Percentiles rank a stretch among this genome's conserved stretches.
Evolutionary conservation across 139 green algal genomes (phyloP).

Genomic region (Tetradesmus obliquus): DNA sequence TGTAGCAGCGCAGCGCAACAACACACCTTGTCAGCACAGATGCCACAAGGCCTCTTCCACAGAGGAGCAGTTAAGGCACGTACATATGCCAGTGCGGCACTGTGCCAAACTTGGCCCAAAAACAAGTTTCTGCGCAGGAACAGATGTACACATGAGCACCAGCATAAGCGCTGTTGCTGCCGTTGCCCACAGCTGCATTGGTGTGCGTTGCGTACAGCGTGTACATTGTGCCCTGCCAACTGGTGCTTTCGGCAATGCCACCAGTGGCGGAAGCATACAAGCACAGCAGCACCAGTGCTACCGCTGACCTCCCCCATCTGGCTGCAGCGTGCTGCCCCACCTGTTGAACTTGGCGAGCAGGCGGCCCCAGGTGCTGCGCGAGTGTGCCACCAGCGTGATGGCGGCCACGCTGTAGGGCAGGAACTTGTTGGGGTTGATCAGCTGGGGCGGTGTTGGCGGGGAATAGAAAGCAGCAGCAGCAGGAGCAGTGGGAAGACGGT

Average conservation of each 20-base stretch:
- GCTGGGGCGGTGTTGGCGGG: background rate
- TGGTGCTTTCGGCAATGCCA: too few relatives aligned
- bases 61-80: too few relatives aligned
- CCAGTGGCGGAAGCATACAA: too few relatives aligned
- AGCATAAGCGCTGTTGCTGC: too few relatives aligned
- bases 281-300: background rate
- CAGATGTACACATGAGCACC: too few relatives aligned
- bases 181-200: too few relatives aligned
- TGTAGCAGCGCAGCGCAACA: background rate
- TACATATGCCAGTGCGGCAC: too few relatives aligned
- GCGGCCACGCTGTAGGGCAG: slow-evolving; percentile 58
- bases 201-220: too few relatives aligned
- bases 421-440: slow-evolving; percentile 64
- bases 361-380: slow-evolving; percentile 35
- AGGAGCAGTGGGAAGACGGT: background rate
- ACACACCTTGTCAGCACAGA: background rate
- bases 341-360: slow-evolving; percentile 21
- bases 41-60: too few relatives aligned
- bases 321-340: background rate
- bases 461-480: background rate
- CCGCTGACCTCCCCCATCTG: background rate
- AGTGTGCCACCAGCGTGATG: slow-evolving; percentile 53
- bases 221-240: too few relatives aligned
- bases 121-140: too few relatives aligned
- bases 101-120: too few relatives aligned